Evolutionary conservation across 108 stramenopile species (phyloP).

Genomic region (Nannochloropsis oceanica): DNA sequence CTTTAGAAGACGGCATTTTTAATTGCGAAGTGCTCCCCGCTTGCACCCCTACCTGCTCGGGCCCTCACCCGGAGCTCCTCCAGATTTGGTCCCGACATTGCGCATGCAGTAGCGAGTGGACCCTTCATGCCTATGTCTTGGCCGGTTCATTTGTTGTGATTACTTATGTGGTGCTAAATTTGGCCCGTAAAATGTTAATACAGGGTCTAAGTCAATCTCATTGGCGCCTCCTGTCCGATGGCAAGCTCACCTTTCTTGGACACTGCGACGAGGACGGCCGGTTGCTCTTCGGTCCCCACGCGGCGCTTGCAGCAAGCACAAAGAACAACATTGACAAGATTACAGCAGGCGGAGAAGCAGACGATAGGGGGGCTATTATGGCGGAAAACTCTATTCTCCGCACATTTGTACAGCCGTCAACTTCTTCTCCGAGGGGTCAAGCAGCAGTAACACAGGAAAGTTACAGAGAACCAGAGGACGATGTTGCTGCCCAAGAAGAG

Average conservation of each 20-base stretch:
- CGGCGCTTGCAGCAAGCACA: not conserved
- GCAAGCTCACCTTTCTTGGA: not conserved
- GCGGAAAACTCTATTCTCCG: not conserved
- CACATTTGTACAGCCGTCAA: no score
- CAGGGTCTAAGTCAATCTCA: not conserved
- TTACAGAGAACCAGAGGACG: no score
- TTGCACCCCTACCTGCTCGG: not conserved
- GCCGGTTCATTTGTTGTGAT: not conserved
- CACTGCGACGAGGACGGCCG: not conserved
- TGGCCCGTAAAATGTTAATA: not conserved
- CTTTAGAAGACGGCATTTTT: not conserved
- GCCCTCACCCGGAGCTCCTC: not conserved
- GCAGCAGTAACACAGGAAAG: no score
- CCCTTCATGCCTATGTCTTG: not conserved
- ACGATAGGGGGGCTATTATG: no score
- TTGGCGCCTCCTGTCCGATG: not conserved
- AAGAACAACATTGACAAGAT: not conserved
- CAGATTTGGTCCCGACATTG: not conserved
- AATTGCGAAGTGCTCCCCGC: not conserved
- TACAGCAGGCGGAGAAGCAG: not conserved
- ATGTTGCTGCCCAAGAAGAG: no score
- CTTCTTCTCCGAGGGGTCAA: no score
- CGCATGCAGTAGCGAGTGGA: not conserved
- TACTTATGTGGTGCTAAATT: not conserved
- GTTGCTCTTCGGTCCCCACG: not conserved